phyloP scores from a whole-genome alignment of 371 early-diverging fungal species.

The Sanchytrium tribonematis region DNA sequence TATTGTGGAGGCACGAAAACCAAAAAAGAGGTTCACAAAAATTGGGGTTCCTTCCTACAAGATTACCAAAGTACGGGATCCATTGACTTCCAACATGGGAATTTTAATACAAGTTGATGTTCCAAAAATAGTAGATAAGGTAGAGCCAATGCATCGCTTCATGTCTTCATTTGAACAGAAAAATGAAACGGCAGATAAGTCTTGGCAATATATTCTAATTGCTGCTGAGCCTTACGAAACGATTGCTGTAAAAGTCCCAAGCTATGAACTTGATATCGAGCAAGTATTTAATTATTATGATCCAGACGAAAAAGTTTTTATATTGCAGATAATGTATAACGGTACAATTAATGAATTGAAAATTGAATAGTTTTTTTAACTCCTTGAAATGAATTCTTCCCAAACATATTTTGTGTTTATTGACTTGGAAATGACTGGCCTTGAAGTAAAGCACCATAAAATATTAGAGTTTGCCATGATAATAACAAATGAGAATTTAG shows the following conservation, averaged over 20 bases:
- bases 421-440: not conserved
- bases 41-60: constrained; percentile 94
- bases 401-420: constrained; percentile 11
- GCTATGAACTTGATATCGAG: constrained; percentile 59
- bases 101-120: constrained; percentile 75
- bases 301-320: constrained; percentile 52
- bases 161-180: constrained; percentile 92
- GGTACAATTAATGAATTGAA: not conserved
- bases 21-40: constrained; percentile 27
- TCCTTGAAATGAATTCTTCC: no score
- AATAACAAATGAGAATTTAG: not conserved
- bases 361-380: not conserved
- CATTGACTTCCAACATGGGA: constrained; percentile 33
- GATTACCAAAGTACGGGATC: constrained; percentile 36
- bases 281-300: constrained; percentile 83
- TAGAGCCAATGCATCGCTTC: constrained; percentile 62
- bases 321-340: constrained; percentile 55
- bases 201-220: constrained; percentile 66
- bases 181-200: constrained; percentile 57
- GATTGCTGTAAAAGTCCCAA: constrained; percentile 74
- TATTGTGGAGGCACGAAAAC: constrained; percentile 1
- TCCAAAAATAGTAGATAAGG: constrained; percentile 50
- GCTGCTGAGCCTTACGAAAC: constrained; percentile 94
- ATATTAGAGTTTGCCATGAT: not conserved
- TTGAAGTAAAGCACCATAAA: not conserved